Base-by-base conservation (phyloP, 2,329 filamentous ascomycete species). In the Tolypocladium ophioglossoides region DNA sequence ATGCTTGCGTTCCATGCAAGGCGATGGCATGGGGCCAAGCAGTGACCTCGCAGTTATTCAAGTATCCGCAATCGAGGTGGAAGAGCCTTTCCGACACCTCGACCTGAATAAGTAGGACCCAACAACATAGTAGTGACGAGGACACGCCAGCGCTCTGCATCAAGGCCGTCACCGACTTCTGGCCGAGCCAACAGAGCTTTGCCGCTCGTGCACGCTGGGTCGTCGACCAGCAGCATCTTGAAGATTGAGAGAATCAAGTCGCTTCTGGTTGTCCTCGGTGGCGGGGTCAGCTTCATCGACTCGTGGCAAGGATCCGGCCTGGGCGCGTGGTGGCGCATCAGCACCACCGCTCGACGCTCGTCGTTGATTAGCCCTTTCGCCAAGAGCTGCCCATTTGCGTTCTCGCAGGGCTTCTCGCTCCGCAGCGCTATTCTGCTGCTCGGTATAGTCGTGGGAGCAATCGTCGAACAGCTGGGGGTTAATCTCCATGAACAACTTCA, bases 401-500 rank as follows among this genome's bases (percentile, higher is more conserved):
- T 95, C 85, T 60, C 94, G 84, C 58, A 84, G 78, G 59, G 86
- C 84, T 70, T 96, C 87, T 54, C 91, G 84, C 56, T 89, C 83
- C n/a, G 88, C 85, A 4, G 91, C 90, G 59, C 83, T 94, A 72
- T 95, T 95, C 72, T 97, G 92, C 64, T 94, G 87, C 70, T 97
- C 92, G 6, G 91, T 95, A 72, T 99, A 99, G 60, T 97, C 91
- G 66, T 96, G 92, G 38, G 94, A 96, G 73, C 94, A 99, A 68
- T 99, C 94, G 63, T 99, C 94, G 64, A 99, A 99, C 24, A 99
- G 82, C 70, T 96, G 91, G 11, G 94, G 94, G 70, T 97, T 97
- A 66, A 99, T 96, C 70, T 99, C 94, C 94, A 99, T 99, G 72
- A 99, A 99, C 39, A 99, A 82, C 71, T 99, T 99, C 94, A 99